These are phyloP conservation scores for Aegilops tauschii DNA, from an alignment of 176 grass and related monocot species.

Conservation along the genomic window DNA sequence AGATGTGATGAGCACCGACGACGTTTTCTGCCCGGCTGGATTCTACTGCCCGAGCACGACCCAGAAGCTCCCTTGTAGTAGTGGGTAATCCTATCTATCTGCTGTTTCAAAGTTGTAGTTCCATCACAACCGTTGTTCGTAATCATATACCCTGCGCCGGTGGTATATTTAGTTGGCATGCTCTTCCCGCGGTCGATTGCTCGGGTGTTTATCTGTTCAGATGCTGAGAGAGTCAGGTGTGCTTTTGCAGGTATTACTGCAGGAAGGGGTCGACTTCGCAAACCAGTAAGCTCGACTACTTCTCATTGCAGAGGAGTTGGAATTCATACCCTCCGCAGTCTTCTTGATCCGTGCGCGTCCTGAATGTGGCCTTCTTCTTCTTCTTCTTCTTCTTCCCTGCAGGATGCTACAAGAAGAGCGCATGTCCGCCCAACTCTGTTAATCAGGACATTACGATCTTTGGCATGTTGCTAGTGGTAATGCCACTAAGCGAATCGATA, in stretches of 20 bases:
- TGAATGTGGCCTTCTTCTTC: background rate
- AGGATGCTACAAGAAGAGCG: conserved; percentile 88
- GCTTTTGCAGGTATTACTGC: conserved; percentile 72
- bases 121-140: background rate
- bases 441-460: conserved; percentile 99
- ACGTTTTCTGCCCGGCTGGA: conserved; percentile 88
- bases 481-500: background rate
- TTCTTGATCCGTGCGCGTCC: background rate
- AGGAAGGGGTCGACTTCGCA: conserved; percentile 77
- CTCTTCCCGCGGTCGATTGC: background rate
- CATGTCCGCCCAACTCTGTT: conserved; percentile 68
- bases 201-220: background rate
- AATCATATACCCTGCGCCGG: background rate
- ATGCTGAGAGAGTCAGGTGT: conserved; percentile 17
- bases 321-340: background rate
- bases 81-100: conserved; percentile 90
- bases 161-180: background rate
- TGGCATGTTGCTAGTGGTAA: conserved; percentile 79
- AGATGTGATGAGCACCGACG: conserved; percentile 58
- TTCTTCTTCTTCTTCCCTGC: conserved; percentile 20
- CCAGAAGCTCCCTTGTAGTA: conserved; percentile 89
- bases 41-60: conserved; percentile 93
- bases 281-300: conserved; percentile 57
- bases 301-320: conserved; percentile 15
- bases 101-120: conserved; percentile 27